Conservation (phyloP, 2,329 filamentous ascomycete species). For the Gnomoniopsis sp. region DNA sequence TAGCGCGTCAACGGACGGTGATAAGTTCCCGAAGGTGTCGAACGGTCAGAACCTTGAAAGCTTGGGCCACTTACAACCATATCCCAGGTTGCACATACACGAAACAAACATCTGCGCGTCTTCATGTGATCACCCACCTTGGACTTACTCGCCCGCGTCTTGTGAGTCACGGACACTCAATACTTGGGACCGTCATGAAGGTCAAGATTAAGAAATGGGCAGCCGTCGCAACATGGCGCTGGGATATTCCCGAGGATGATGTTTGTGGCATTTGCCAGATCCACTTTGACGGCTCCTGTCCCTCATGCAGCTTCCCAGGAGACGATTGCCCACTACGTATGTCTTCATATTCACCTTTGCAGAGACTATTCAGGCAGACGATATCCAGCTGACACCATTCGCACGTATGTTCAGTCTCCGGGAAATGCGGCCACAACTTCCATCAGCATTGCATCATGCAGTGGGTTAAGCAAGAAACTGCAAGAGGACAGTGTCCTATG, state of each 20-base stretch:
- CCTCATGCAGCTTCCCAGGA: constrained; percentile 95
- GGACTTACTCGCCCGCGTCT: background rate
- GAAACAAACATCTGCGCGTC: background rate
- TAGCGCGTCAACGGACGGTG: background rate
- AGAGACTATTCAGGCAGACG: background rate
- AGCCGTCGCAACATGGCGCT: constrained; percentile 92
- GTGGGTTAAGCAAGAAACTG: constrained; percentile 94
- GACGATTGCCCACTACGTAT: constrained; percentile 90
- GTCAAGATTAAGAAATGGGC: constrained; percentile 93
- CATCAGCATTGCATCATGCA: constrained; percentile 94
- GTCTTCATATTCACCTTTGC: constrained; percentile 28
- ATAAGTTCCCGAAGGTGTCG: background rate
- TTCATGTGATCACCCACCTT: background rate
- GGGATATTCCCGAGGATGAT: constrained; percentile 96
- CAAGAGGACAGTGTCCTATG: constrained; percentile 95
- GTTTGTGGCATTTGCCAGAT: constrained; percentile 98
- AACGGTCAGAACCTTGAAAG: background rate
- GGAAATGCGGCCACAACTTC: constrained; percentile 96
- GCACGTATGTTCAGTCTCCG: constrained; percentile 63
- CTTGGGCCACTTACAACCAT: background rate
- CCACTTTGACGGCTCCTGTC: constrained; percentile 95
- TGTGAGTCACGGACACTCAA: background rate
- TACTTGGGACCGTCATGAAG: constrained; percentile 62
- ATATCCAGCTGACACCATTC: constrained; percentile 9
- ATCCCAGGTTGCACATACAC: background rate